Percentiles rank a stretch among this genome's conserved stretches.
Conservation (phyloP, 2,329 filamentous ascomycete species). For the Colletotrichum gigasporum region DNA sequence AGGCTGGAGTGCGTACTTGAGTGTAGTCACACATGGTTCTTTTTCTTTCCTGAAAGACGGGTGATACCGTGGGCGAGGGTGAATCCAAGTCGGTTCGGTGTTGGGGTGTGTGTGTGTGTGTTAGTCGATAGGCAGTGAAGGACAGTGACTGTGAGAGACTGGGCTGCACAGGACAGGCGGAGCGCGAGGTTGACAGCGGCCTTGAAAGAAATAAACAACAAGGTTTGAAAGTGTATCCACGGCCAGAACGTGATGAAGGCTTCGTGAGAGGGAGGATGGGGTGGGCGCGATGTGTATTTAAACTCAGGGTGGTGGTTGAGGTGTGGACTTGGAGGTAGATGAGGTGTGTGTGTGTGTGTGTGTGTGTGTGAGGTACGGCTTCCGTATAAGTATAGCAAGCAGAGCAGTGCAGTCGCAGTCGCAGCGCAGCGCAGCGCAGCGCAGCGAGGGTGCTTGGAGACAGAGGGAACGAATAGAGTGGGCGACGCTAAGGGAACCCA, state of each 20-base stretch:
- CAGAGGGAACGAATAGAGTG: background rate
- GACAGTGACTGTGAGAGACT: background rate
- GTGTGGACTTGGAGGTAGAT: background rate
- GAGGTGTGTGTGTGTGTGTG: background rate
- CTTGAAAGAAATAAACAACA: background rate
- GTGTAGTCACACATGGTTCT: constrained; percentile 61
- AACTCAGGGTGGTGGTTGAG: background rate
- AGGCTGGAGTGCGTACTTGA: constrained; percentile 44
- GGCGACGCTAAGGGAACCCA: constrained; percentile 15
- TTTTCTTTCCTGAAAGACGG: background rate
- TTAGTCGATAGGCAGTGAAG: background rate
- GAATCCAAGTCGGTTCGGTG: background rate
- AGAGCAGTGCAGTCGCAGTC: no score
- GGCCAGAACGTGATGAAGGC: background rate
- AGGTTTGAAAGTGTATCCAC: background rate
- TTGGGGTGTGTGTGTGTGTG: no score
- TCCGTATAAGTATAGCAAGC: constrained; percentile 27
- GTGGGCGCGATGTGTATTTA: constrained; percentile 12
- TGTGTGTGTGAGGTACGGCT: background rate
- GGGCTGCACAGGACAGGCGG: background rate
- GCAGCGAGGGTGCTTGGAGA: background rate
- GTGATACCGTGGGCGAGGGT: background rate
- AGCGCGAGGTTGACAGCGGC: background rate
- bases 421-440: no score
- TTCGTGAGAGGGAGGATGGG: background rate